These are phyloP conservation scores for Westerdykella aurantiaca DNA, from an alignment of 2,329 filamentous ascomycete genomes.

Conservation along the genomic window DNA sequence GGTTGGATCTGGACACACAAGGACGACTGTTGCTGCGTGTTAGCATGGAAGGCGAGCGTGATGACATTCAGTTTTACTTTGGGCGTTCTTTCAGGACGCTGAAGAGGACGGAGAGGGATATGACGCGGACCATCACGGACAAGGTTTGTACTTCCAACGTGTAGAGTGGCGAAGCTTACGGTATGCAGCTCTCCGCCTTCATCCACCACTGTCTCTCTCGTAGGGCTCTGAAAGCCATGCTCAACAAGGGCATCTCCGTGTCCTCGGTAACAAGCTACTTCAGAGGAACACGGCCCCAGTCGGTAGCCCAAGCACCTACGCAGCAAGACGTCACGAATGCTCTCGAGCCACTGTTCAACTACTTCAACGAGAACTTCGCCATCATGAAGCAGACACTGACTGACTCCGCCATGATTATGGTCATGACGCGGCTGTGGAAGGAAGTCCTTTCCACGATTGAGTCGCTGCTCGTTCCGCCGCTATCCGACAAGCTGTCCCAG, in stretches of 20 bases:
- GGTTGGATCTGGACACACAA: constrained; percentile 95
- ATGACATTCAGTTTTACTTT: constrained; percentile 98
- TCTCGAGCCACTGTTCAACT: constrained; percentile 77
- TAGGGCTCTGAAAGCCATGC: constrained; percentile 68
- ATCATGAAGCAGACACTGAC: constrained; percentile 98
- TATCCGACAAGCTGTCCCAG: constrained; percentile 88
- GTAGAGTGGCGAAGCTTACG: constrained; percentile 8
- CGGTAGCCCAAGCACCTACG: constrained; percentile 53
- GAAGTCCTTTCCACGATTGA: constrained; percentile 92
- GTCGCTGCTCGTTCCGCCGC: constrained; percentile 78
- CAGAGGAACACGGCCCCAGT: constrained; percentile 45
- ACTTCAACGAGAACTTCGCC: constrained; percentile 97
- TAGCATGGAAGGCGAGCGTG: constrained; percentile 96
- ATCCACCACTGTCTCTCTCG: constrained; percentile 85
- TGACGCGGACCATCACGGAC: constrained; percentile 96
- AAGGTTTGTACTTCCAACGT: constrained; percentile 57
- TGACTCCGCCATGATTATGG: constrained; percentile 91
- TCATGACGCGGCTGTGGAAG: constrained; percentile 98
- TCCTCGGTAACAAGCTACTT: constrained; percentile 69
- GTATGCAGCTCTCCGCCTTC: constrained; percentile 71
- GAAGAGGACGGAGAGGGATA: constrained; percentile 93
- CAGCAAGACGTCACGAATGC: constrained; percentile 72
- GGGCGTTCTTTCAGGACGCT: constrained; percentile 93
- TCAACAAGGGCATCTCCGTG: constrained; percentile 66
- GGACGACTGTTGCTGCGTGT: constrained; percentile 82